These are phyloP conservation scores for Bryum argenteum DNA, from an alignment of 225 moss, liverwort and hornwort species.

Conservation along the genomic window DNA sequence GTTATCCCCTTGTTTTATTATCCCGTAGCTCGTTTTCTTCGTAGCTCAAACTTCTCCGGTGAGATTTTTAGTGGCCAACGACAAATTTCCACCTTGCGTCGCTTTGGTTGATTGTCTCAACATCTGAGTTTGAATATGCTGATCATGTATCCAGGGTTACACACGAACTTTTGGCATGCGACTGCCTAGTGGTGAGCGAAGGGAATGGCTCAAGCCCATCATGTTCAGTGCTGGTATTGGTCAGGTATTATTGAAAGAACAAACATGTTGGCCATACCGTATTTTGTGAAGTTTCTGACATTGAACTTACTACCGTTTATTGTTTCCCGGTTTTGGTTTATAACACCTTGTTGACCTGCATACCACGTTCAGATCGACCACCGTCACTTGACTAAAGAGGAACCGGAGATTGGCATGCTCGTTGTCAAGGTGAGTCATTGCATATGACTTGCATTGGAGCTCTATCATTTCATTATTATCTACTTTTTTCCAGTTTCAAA, in stretches of 20 bases:
- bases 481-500: slow-evolving; percentile 3
- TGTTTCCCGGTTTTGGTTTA: slow-evolving; percentile 8
- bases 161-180: slow-evolving; percentile 98
- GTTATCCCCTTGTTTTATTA: slow-evolving; percentile 4
- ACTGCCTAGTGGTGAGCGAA: slow-evolving; percentile 87
- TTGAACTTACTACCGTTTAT: not conserved
- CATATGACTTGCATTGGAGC: slow-evolving; percentile 1
- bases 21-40: slow-evolving; percentile 5
- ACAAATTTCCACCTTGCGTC: slow-evolving; percentile 1
- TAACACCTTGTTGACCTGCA: slow-evolving; percentile 12
- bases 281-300: not conserved
- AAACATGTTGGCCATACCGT: not conserved
- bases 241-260: slow-evolving; percentile 55
- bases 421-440: slow-evolving; percentile 77
- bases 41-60: not conserved
- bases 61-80: slow-evolving; percentile 4
- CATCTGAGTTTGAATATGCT: slow-evolving; percentile 15
- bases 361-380: slow-evolving; percentile 80
- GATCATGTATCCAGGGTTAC: slow-evolving; percentile 65
- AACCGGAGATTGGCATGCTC: slow-evolving; percentile 90
- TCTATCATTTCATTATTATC: slow-evolving; percentile 5
- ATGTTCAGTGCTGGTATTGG: slow-evolving; percentile 99
- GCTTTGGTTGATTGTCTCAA: slow-evolving; percentile 3
- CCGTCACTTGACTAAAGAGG: slow-evolving; percentile 83
- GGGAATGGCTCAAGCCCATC: slow-evolving; percentile 99